Base-by-base conservation (phyloP, 23 red algal species). In the Pyropia yezoensis region DNA sequence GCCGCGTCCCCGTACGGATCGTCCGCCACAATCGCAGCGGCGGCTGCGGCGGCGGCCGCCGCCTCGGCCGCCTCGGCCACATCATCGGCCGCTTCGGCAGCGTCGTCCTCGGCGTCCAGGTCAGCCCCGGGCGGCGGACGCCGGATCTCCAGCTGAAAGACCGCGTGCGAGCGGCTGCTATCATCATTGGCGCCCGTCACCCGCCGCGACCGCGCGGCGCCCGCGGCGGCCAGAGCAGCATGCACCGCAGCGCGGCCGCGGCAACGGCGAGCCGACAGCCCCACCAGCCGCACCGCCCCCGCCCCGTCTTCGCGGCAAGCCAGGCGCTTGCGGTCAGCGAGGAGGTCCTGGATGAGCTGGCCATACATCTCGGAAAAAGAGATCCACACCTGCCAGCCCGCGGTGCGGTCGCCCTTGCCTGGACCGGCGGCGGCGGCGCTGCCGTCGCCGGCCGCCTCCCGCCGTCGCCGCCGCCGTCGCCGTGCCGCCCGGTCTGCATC, bases 291-390 rank as follows among this genome's bases (percentile, higher is more conserved):
- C 18, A 91, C 87, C 54, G 76, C 62, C 17, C 69, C 73, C 25
- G 75, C 74, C 18, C 65, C 59, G 55, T 91, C 87, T 71, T 91
- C 87, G 3, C 87, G 66, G 67, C 87, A 91, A 61, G 79, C 76
- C 22, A 91, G 65, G 54, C 75, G 74, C 24, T 63, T 65, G 14
- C 53, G 70, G 22, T 74, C 50, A 51, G 79, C 80, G 20, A 91
- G 58, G 29, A 91, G 63, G 61, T 91, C 87, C 45, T 83, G 79
- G 19, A 91, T 54, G 47, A 33, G 73, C 0, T 74, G 69, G 7
- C 69, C 87, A 62, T 91, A 91, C 69, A 91, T 91, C 66, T 91
- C 87, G 33, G 66, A 91, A 74, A 91, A 91, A 29, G 74, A 67
- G 50, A 91, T 91, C 73, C 73, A 81, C 57, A 91, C 87, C 56